Percentiles rank a stretch among this genome's conserved stretches.
These are phyloP conservation scores for Scenedesmus sp. DNA, from an alignment of 163 green algal species.

Conservation along the genomic window DNA sequence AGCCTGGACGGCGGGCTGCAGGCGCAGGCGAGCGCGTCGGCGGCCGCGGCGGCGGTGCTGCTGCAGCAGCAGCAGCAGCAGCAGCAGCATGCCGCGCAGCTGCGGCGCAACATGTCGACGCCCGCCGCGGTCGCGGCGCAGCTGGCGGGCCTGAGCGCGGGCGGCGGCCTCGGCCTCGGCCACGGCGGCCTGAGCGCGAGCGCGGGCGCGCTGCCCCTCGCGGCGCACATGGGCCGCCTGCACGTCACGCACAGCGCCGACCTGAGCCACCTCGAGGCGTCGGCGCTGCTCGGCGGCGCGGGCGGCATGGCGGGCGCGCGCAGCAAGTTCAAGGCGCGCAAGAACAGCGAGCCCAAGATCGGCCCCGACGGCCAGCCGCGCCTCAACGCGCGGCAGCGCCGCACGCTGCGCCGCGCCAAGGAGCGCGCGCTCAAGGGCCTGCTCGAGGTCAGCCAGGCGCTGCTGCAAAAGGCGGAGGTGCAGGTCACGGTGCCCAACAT, in stretches of 20 bases:
- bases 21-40: slow-evolving; percentile 21
- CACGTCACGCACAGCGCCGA: slow-evolving; percentile 44
- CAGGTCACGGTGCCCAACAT: slow-evolving; percentile 40
- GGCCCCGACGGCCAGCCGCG: slow-evolving; percentile 49
- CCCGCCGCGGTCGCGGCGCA: slow-evolving; percentile 20
- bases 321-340: slow-evolving; percentile 43
- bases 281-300: background rate
- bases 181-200: background rate
- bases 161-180: background rate
- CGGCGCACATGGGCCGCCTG: slow-evolving; percentile 26
- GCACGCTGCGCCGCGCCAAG: slow-evolving; percentile 62
- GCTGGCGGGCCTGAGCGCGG: slow-evolving; percentile 8
- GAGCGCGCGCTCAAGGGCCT: slow-evolving; percentile 65
- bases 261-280: slow-evolving; percentile 30
- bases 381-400: slow-evolving; percentile 66
- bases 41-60: slow-evolving; percentile 26
- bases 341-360: slow-evolving; percentile 39
- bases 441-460: slow-evolving; percentile 51
- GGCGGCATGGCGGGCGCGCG: slow-evolving; percentile 3
- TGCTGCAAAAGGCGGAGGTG: slow-evolving; percentile 45
- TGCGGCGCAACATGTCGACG: slow-evolving; percentile 34
- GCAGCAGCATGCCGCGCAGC: slow-evolving; percentile 20
- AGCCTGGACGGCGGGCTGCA: slow-evolving; percentile 41
- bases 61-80: slow-evolving; percentile 37
- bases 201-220: slow-evolving; percentile 10